A percentile compares a stretch with the other conserved stretches of the same genome.
These are phyloP conservation scores for Arctostaphylos glauca DNA, from an alignment of 148 eudicot species.

Conservation along the genomic window DNA sequence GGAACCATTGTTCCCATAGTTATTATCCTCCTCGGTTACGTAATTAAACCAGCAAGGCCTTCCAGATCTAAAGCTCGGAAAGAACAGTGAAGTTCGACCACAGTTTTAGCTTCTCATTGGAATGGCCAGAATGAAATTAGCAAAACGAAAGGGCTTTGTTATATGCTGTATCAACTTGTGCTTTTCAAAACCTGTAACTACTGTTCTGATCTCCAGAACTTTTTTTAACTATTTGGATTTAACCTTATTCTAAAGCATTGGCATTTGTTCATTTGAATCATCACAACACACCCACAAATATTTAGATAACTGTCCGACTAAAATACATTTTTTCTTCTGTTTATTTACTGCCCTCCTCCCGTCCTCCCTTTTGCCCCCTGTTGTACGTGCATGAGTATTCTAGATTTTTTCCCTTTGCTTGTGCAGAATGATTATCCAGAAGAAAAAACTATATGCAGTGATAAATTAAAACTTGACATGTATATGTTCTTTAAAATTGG, in stretches of 20 bases:
- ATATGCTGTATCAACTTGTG: background rate
- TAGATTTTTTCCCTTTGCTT: background rate
- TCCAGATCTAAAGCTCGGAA: conserved; percentile 67
- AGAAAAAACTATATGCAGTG: background rate
- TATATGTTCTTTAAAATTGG: no score
- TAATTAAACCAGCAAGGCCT: conserved; percentile 71
- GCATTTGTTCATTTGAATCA: background rate
- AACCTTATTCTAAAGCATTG: background rate
- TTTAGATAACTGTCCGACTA: background rate
- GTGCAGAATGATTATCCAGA: background rate
- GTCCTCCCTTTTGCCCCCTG: background rate
- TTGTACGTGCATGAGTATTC: background rate
- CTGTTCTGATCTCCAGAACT: background rate
- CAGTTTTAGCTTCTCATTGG: conserved; percentile 5
- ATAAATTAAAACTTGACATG: background rate
- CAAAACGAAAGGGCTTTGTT: conserved; percentile 12
- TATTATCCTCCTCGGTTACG: conserved; percentile 51
- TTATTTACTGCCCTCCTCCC: background rate
- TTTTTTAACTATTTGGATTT: background rate
- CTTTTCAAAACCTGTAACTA: background rate
- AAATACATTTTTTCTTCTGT: background rate
- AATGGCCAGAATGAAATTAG: conserved; percentile 7
- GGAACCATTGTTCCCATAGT: conserved; percentile 79
- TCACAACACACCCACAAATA: background rate
- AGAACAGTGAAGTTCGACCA: conserved; percentile 47